Evolutionary conservation across 495 filamentous ascomycete genomes (phyloP).

Genomic region (Hyaloscypha finlandica): DNA sequence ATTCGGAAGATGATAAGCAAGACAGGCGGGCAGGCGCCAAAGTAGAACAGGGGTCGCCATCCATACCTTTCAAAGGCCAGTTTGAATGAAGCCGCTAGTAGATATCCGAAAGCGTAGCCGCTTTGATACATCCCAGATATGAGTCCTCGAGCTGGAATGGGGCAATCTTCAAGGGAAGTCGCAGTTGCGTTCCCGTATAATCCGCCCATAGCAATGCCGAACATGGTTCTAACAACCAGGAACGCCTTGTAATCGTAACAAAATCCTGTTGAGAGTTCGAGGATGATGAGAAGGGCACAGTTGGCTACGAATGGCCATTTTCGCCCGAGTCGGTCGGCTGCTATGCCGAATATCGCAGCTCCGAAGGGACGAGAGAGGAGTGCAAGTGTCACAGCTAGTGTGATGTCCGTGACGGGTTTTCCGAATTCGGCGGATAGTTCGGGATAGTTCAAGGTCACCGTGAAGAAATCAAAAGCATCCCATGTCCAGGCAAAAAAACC

Average conservation of each 20-base stretch:
- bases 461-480: too few species aligned
- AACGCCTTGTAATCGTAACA: conserved; percentile 76
- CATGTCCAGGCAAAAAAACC: conserved; percentile 48
- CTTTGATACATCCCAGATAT: neutral
- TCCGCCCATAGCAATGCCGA: neutral
- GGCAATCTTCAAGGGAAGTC: neutral
- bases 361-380: too few species aligned
- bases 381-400: too few species aligned
- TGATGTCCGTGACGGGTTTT: too few species aligned
- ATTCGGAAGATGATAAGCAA: neutral
- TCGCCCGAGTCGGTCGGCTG: conserved; percentile 77
- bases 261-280: conserved; percentile 82
- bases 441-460: too few species aligned
- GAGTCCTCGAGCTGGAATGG: neutral
- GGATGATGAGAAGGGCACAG: conserved; percentile 74
- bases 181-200: neutral
- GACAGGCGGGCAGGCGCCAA: neutral
- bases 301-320: conserved; percentile 90
- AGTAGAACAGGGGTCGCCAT: neutral
- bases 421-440: too few species aligned
- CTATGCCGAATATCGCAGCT: conserved; percentile 87
- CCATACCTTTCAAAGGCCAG: neutral
- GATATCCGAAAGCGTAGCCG: neutral
- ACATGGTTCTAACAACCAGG: conserved; percentile 75
- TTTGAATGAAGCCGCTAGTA: neutral